Evolutionary conservation across 441 rosid genomes (phyloP), one percentile per base, ranked within the genome.

Genomic region (Aquilaria agallochum): DNA sequence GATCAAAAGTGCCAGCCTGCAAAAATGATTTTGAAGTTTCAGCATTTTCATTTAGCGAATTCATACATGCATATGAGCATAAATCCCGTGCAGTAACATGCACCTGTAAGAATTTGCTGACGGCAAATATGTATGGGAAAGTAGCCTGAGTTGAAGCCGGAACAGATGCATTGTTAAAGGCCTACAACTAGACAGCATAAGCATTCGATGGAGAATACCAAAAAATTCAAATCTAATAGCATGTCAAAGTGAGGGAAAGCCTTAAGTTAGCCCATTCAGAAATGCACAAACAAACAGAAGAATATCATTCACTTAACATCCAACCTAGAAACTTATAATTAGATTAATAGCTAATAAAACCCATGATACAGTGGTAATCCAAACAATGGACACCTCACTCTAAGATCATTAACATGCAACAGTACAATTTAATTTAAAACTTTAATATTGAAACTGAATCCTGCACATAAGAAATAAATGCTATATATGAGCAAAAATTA

Each of bases 1-100:
- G 97, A 84, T 95, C 98, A 74, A 92, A 95, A 64, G 77, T 86
- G 73, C 99, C 99, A 49, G 98, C 83, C 99, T 92, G 88, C 73
- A 71, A 31, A 40, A 63, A 55, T 62, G 12, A 50, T 61, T 30
- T n/a, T 45, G 56, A 58, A 13, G 15, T 44, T 45, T 42, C 59
- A 64, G 68, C 20, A 1, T 63, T 53, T 65, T 31, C 42, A 56
- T 56, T 58, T 52, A 53, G 46, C 31, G n/a, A 47, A 31, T 15
- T 47, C 42, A 53, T 14, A 45, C n/a, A 14, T 13, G 49, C 31
- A 45, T 64, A 48, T 34, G 1, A 12, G 11, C n/a, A 63, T 4
- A 56, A 5, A 55, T 59, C 30, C 64, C 50, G 60, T 34, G 5
- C 20, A 32, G 50, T 59, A 58, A n/a, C 34, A 64, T 15, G 32